Percentiles rank a stretch among this genome's conserved stretches.
phyloP scores from a whole-genome alignment of 306 rosid species.

The Prunus fruticosa region DNA sequence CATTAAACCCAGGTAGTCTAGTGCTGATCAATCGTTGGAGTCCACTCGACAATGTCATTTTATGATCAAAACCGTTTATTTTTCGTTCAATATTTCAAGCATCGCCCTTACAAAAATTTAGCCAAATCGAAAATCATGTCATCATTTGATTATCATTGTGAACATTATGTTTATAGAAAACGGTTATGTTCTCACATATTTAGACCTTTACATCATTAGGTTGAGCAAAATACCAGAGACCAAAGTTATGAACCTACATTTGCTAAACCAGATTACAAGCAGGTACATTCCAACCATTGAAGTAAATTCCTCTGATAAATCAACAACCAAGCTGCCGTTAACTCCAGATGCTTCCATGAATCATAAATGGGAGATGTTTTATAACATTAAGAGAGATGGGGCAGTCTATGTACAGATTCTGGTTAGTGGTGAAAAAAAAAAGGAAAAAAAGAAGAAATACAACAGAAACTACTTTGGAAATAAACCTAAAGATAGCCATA shows the following conservation, averaged over 20 bases:
- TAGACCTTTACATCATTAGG: too few species aligned
- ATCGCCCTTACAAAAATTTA: too few species aligned
- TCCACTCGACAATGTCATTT: too few species aligned
- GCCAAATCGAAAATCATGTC: too few species aligned
- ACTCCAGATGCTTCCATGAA: slow-evolving; percentile 20
- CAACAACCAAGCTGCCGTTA: not conserved
- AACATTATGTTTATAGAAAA: too few species aligned
- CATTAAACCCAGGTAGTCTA: too few species aligned
- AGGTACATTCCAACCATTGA: not conserved
- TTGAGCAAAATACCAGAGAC: not conserved
- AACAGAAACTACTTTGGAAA: not conserved
- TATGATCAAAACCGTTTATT: too few species aligned
- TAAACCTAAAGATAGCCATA: not conserved
- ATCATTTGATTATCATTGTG: too few species aligned
- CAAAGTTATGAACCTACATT: not conserved
- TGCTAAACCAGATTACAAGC: not conserved
- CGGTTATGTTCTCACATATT: too few species aligned
- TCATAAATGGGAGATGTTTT: slow-evolving; percentile 28
- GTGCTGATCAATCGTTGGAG: too few species aligned
- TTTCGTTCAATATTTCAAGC: too few species aligned
- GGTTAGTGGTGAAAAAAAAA: slow-evolving; percentile 39
- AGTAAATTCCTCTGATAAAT: not conserved
- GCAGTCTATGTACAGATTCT: slow-evolving; percentile 55
- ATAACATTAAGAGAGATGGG: slow-evolving; percentile 39
- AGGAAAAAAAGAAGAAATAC: not conserved